A percentile compares a stretch with the other conserved stretches of the same genome.
Evolutionary conservation across 2,329 filamentous ascomycete genomes (phyloP).

Genomic region (Exophiala bonariae): DNA sequence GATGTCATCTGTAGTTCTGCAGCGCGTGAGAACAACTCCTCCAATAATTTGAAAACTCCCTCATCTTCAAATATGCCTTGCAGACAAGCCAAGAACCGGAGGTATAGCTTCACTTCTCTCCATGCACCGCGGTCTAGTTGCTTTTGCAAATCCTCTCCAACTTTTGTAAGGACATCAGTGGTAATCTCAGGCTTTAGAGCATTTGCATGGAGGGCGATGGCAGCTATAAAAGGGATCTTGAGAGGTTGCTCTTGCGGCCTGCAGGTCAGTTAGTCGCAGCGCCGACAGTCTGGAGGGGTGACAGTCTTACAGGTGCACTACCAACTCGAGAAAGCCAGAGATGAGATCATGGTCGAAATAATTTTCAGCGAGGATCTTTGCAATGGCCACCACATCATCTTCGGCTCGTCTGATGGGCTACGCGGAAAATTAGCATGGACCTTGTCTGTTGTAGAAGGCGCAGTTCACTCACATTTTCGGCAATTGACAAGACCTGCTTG

Average conservation of each 20-base stretch:
- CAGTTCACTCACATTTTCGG: slow-evolving; percentile 62
- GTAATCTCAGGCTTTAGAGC: slow-evolving; percentile 73
- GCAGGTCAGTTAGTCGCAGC: slow-evolving; percentile 6
- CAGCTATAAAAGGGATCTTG: slow-evolving; percentile 94
- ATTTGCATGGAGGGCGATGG: slow-evolving; percentile 78
- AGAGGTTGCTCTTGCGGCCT: slow-evolving; percentile 85
- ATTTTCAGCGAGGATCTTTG: slow-evolving; percentile 75
- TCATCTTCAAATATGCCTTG: slow-evolving; percentile 79
- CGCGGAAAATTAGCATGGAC: neutral
- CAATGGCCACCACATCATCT: slow-evolving; percentile 74
- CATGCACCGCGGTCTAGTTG: slow-evolving; percentile 74
- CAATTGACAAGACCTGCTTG: slow-evolving; percentile 75
- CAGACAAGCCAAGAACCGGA: slow-evolving; percentile 86
- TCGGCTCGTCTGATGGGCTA: slow-evolving; percentile 65
- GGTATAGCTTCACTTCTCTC: slow-evolving; percentile 85
- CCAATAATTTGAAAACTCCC: slow-evolving; percentile 79
- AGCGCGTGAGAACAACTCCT: slow-evolving; percentile 89
- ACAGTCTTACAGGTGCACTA: slow-evolving; percentile 66
- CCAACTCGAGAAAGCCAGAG: slow-evolving; percentile 69
- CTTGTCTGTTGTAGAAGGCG: no score
- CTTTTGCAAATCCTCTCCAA: slow-evolving; percentile 63
- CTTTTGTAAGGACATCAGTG: slow-evolving; percentile 66
- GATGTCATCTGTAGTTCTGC: slow-evolving; percentile 90
- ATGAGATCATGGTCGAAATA: slow-evolving; percentile 81
- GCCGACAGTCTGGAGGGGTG: neutral